Evolutionary conservation across 208 protist genomes (phyloP).

Genomic region (Acanthamoeba healyi): DNA sequence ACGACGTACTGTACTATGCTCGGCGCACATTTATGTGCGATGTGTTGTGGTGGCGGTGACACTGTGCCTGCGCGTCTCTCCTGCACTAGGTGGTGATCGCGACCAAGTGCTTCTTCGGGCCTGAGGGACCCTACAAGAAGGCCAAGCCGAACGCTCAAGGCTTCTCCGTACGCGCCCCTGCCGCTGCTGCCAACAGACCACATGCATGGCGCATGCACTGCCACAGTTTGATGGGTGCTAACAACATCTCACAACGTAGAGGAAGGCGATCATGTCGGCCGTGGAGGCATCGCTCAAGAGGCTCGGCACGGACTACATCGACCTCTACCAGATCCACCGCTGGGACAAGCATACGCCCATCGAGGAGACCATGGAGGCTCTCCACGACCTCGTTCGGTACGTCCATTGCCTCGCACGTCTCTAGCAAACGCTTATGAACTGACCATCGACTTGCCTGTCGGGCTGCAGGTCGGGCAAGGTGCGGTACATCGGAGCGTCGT

Average conservation of each 20-base stretch:
- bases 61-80: too few relatives aligned
- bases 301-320: conserved; percentile 38
- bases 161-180: not conserved
- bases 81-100: not conserved
- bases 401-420: not conserved
- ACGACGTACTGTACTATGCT: too few relatives aligned
- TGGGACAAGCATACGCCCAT: conserved; percentile 71
- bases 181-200: too few relatives aligned
- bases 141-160: not conserved
- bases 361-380: conserved; percentile 74
- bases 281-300: conserved; percentile 48
- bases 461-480: conserved; percentile 8
- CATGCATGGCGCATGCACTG: too few relatives aligned
- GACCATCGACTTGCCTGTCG: not conserved
- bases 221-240: too few relatives aligned
- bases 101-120: not conserved
- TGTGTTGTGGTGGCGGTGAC: not conserved
- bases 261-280: conserved; percentile 37
- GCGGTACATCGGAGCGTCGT: conserved; percentile 47
- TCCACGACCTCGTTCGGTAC: conserved; percentile 66
- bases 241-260: not conserved
- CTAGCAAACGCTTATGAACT: not conserved
- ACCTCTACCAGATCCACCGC: conserved; percentile 57
- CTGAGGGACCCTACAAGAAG: not conserved
- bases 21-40: too few relatives aligned